Evolutionary conservation across 208 protist genomes (phyloP).

Genomic region (Leishmania mexicana): DNA sequence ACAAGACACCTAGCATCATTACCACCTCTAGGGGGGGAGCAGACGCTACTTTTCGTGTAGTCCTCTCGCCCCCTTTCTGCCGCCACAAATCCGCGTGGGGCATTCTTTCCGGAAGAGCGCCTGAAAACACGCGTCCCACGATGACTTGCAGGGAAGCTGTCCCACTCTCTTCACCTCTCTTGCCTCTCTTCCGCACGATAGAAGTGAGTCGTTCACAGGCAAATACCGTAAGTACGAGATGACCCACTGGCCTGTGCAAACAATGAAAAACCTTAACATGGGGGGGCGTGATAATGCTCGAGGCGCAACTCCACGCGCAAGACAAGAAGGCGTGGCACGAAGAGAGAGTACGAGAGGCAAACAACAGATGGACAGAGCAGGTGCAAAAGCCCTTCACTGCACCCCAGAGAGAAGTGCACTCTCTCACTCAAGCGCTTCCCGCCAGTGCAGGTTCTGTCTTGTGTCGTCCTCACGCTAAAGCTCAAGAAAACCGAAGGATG

Average conservation of each 20-base stretch:
- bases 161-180: background rate
- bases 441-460: background rate
- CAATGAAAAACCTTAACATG: background rate
- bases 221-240: background rate
- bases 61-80: background rate
- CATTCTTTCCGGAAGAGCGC: background rate
- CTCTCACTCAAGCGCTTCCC: background rate
- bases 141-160: background rate
- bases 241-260: background rate
- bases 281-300: background rate
- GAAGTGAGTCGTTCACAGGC: background rate
- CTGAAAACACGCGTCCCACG: background rate
- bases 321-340: background rate
- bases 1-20: background rate
- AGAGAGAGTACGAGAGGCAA: background rate
- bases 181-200: background rate
- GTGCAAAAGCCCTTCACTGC: background rate
- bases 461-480: background rate
- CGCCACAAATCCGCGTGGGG: background rate
- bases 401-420: background rate
- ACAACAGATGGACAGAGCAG: background rate
- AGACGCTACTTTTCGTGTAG: background rate
- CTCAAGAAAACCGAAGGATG: conserved; percentile 20
- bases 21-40: background rate
- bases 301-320: background rate